These are phyloP conservation scores for Aspergillus hancockii DNA, from an alignment of 495 filamentous ascomycete genomes.

Conservation along the genomic window DNA sequence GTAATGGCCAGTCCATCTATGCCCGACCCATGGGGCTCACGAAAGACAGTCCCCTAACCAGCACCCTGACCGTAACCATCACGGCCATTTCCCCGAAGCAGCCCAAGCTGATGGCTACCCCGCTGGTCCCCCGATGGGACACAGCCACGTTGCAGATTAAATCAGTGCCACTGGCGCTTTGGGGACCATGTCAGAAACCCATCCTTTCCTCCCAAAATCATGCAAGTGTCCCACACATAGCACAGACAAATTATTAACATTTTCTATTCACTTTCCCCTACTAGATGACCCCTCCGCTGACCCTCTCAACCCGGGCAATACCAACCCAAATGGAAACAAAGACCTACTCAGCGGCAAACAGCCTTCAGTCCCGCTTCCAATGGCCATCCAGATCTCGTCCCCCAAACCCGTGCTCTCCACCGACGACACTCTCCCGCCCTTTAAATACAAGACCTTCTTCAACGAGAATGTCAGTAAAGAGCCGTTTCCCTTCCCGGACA, in stretches of 20 bases:
- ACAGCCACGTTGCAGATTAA: too few relatives aligned
- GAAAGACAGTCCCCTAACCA: not conserved
- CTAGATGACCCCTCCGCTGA: not conserved
- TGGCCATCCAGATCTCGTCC: conserved; percentile 5
- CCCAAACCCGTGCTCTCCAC: not conserved
- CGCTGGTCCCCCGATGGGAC: too few relatives aligned
- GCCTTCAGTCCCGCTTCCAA: not conserved
- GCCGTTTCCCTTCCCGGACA: not conserved
- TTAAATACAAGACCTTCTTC: conserved; percentile 8
- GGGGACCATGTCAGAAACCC: too few relatives aligned
- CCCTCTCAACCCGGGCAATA: not conserved
- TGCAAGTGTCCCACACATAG: too few relatives aligned
- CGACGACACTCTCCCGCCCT: not conserved
- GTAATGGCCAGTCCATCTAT: too few relatives aligned
- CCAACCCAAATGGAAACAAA: not conserved
- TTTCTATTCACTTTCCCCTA: too few relatives aligned
- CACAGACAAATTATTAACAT: too few relatives aligned
- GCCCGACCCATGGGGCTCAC: conserved; percentile 13
- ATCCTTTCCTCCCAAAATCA: not conserved
- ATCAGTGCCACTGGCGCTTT: too few relatives aligned
- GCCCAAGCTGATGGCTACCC: too few relatives aligned
- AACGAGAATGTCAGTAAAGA: not conserved
- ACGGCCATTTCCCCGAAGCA: too few relatives aligned
- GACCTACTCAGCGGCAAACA: not conserved
- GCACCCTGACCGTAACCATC: not conserved